These are phyloP conservation scores for Phyllostachys edulis DNA, from an alignment of 176 grass and related monocot species.

Conservation along the genomic window DNA sequence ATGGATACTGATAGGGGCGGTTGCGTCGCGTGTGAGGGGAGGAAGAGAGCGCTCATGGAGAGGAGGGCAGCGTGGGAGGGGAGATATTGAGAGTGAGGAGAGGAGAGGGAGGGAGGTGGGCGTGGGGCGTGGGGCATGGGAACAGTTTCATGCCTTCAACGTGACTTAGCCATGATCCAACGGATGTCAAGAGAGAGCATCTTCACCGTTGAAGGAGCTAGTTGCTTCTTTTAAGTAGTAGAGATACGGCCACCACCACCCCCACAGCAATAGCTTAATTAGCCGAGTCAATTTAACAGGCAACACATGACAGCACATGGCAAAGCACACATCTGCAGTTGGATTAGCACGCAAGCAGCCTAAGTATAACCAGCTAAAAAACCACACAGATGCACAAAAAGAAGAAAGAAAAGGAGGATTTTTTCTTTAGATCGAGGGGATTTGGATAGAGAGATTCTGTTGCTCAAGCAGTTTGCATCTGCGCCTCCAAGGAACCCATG, in stretches of 20 bases:
- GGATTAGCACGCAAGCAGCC: conserved; percentile 16
- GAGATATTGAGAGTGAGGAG: no score
- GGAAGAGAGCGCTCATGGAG: no score
- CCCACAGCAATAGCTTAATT: conserved; percentile 20
- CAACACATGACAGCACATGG: conserved; percentile 47
- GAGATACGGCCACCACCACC: not conserved
- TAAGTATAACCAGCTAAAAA: conserved; percentile 30
- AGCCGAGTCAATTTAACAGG: not conserved
- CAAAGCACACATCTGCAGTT: not conserved
- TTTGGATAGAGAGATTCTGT: conserved; percentile 26
- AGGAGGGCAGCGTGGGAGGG: no score
- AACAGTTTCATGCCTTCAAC: no score
- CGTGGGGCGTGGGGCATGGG: no score
- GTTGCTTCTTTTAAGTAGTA: no score
- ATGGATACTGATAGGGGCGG: no score
- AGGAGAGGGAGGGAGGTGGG: no score
- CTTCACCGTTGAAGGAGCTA: no score
- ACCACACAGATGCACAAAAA: not conserved
- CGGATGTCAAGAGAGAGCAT: no score
- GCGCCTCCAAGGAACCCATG: conserved; percentile 62
- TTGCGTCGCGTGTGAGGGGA: no score
- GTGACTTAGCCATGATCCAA: no score
- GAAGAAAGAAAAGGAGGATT: not conserved
- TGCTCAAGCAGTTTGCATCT: conserved; percentile 54
- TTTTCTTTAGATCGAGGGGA: conserved; percentile 20